phyloP scores from a whole-genome alignment of 2,329 filamentous ascomycete species.

The Fusarium globosum region DNA sequence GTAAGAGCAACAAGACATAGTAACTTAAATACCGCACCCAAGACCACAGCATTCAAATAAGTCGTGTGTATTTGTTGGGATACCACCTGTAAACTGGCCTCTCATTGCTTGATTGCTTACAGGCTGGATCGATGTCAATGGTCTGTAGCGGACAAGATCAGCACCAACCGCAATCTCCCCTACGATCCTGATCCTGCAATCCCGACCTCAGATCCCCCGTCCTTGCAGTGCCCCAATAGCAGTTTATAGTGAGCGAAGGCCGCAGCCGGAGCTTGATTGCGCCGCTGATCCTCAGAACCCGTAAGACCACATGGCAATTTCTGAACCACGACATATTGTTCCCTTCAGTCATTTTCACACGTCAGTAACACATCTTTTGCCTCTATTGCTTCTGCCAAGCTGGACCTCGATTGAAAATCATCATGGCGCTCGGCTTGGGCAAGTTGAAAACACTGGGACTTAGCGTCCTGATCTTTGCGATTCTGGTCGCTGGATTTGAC shows the following conservation, averaged over 20 bases:
- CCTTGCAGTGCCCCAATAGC: accelerated
- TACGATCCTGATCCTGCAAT: background rate
- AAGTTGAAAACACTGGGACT: background rate
- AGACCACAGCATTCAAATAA: background rate
- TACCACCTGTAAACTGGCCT: accelerated
- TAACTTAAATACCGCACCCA: background rate
- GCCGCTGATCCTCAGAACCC: background rate
- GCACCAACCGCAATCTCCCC: background rate
- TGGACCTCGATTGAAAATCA: accelerated
- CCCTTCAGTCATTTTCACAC: background rate
- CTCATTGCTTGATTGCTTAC: background rate
- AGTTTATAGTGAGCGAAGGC: background rate
- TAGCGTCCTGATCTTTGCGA: background rate
- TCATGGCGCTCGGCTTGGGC: background rate
- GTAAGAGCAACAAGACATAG: background rate
- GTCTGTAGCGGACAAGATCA: background rate
- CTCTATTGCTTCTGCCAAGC: accelerated
- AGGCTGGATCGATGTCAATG: background rate
- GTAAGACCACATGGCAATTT: background rate
- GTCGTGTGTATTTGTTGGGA: background rate
- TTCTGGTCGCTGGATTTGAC: background rate
- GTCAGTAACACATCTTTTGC: no score
- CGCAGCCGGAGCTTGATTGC: background rate
- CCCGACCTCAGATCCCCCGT: background rate
- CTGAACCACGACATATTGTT: background rate